Evolutionary conservation across 495 filamentous ascomycete species (phyloP).

Genomic region (Penicillium paradoxum): DNA sequence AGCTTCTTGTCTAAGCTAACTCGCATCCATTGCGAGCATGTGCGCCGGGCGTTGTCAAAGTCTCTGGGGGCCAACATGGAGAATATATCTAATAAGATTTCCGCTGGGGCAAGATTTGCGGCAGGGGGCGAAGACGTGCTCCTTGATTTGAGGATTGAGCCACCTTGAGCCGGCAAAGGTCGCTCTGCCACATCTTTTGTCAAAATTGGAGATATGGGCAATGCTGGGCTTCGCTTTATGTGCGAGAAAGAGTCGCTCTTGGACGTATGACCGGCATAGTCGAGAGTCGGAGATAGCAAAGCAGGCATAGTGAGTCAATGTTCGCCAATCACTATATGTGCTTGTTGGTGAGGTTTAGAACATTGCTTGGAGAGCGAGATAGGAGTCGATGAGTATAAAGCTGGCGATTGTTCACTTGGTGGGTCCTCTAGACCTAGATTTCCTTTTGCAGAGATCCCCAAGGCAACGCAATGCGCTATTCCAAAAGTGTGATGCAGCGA

Average conservation of each 20-base stretch:
- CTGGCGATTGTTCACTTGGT: background rate
- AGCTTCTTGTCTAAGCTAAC: constrained; percentile 53
- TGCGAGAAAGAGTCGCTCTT: background rate
- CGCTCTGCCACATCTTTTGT: background rate
- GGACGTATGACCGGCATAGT: constrained; percentile 3
- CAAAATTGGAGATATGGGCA: background rate
- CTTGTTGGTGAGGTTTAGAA: background rate
- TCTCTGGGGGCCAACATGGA: constrained; percentile 50
- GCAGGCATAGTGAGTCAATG: constrained; percentile 17
- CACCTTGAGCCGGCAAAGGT: background rate
- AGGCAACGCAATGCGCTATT: background rate
- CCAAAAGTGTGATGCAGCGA: background rate
- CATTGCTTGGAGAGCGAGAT: background rate
- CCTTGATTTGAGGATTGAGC: background rate
- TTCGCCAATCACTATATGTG: background rate
- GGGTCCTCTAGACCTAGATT: background rate
- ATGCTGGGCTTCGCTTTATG: background rate
- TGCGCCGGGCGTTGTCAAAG: constrained; percentile 62
- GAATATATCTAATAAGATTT: constrained; percentile 60
- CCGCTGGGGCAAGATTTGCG: constrained; percentile 49
- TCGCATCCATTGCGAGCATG: constrained; percentile 63
- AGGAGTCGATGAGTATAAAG: background rate
- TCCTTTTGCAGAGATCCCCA: background rate
- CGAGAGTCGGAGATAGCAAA: constrained; percentile 2
- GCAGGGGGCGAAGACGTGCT: constrained; percentile 12